Conservation (phyloP, 2,329 filamentous ascomycete genomes). For the Pseudovirgaria hyperparasitica region DNA sequence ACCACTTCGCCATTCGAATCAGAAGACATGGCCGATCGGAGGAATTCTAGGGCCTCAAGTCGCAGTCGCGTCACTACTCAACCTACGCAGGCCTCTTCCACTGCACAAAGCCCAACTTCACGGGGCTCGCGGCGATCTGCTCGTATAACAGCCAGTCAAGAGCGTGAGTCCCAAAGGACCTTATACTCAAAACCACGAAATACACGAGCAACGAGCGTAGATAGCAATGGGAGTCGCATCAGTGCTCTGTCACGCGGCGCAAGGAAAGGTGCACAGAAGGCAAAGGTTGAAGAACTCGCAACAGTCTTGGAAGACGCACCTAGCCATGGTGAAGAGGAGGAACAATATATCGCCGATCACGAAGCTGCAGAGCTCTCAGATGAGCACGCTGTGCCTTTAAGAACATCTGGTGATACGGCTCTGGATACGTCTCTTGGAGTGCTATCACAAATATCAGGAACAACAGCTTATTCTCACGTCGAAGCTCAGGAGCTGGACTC, state of each 20-base stretch:
- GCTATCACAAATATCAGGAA: slow-evolving; percentile 32
- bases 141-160: slow-evolving; percentile 19
- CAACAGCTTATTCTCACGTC: slow-evolving; percentile 31
- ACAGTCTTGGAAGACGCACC: slow-evolving; percentile 2
- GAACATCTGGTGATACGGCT: slow-evolving; percentile 6
- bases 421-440: slow-evolving; percentile 21
- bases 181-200: no score
- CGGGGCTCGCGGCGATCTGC: slow-evolving; percentile 12
- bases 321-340: no score
- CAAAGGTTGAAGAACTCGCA: slow-evolving; percentile 13
- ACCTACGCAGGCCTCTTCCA: no score
- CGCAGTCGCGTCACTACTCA: slow-evolving; percentile 21
- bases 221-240: slow-evolving; percentile 14
- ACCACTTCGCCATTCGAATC: no score
- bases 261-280: slow-evolving; percentile 12
- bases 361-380: slow-evolving; percentile 16
- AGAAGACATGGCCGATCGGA: slow-evolving; percentile 24
- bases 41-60: slow-evolving; percentile 18
- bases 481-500: slow-evolving; percentile 29
- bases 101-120: no score
- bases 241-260: slow-evolving; percentile 9
- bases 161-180: no score
- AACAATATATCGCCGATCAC: slow-evolving; percentile 8
- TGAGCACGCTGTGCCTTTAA: slow-evolving; percentile 13
- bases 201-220: slow-evolving; percentile 15